Base-by-base conservation (phyloP, 1,284 basidiomycete species). In the Thelephora terrestris region DNA sequence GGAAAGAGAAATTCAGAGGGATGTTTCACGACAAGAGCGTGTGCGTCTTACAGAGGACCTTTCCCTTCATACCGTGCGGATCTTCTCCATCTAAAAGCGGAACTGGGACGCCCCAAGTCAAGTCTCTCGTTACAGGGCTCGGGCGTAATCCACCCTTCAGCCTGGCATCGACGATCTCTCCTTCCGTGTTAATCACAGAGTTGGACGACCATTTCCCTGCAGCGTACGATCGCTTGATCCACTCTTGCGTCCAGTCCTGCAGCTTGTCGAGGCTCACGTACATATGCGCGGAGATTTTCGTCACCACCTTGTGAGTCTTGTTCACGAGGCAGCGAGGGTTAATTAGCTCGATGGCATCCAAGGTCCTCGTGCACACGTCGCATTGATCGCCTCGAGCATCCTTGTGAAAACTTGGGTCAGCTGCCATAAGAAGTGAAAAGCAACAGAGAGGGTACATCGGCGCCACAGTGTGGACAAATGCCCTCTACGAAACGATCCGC, bases 341-440 rank as follows among this genome's bases (percentile, higher is more conserved):
- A 66, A 96, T 78, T 52, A 99, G 80, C 59, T 97, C 93, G 52
- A 95, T 79, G 2, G 93, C 90, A 52, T 96, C 95, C 47, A 96
- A 79, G 7, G 95, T 96, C 54, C 92, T 80, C 38, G 86, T 82
- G 62, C 96, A 99, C 52, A 83, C 77, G 66, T 99, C 96, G 67
- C 96, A 99, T 73, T 99, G 96, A 66, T 99, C 96, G 9, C 96
- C 96, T 43, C 96, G 87, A 35, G 95, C 96, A 57, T 98, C 95
- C 85, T 91, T 10, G n/a, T 45, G 47, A 47, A 20, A 43, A 48
- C 16, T 37, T 32, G 27, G 45, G 5, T 48, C 18, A 17, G 25
- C 45, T 14, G 44, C 17, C 27, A 36, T 16, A 20, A 32, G 25
- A 16, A 46, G 35, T 10, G 5, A 37, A 47, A 17, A 32, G 2